Evolutionary conservation across 768 basidiomycete species (phyloP).

Genomic region (Termitomyces eurrhizus): DNA sequence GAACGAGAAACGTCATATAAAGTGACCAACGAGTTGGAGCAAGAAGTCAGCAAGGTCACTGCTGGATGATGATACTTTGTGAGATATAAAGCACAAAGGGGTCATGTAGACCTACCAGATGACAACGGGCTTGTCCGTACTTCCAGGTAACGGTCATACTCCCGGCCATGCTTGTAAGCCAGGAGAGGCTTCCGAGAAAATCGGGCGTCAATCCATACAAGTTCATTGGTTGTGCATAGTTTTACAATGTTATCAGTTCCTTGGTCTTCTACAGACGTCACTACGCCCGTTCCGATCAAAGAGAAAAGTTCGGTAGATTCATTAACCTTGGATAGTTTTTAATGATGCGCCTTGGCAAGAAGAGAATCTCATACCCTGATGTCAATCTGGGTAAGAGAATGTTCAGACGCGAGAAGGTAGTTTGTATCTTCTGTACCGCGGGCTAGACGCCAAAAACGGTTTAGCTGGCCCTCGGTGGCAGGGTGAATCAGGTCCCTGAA

Average conservation of each 20-base stretch:
- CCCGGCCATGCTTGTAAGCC: conserved; percentile 56
- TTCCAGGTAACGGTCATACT: conserved; percentile 55
- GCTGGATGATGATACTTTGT: conserved; percentile 27
- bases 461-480: conserved; percentile 13
- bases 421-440: conserved; percentile 27
- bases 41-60: conserved; percentile 57
- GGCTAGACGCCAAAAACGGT: conserved; percentile 53
- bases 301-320: conserved; percentile 30
- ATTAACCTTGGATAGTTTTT: conserved; percentile 24
- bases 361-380: conserved; percentile 42
- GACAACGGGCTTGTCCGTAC: conserved; percentile 33
- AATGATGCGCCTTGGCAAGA: conserved; percentile 2
- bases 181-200: conserved; percentile 54
- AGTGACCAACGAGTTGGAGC: conserved; percentile 52
- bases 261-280: conserved; percentile 54
- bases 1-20: conserved; percentile 71
- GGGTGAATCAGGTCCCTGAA: conserved; percentile 10
- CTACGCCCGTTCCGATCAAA: conserved; percentile 28
- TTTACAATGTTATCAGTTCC: conserved; percentile 41
- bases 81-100: background rate
- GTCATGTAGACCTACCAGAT: conserved; percentile 25
- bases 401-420: conserved; percentile 47
- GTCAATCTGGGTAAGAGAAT: conserved; percentile 43
- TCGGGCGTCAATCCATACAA: conserved; percentile 71
- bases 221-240: conserved; percentile 54